Base-by-base conservation (phyloP, 169 alveolate species). In the Babesia divergens region DNA sequence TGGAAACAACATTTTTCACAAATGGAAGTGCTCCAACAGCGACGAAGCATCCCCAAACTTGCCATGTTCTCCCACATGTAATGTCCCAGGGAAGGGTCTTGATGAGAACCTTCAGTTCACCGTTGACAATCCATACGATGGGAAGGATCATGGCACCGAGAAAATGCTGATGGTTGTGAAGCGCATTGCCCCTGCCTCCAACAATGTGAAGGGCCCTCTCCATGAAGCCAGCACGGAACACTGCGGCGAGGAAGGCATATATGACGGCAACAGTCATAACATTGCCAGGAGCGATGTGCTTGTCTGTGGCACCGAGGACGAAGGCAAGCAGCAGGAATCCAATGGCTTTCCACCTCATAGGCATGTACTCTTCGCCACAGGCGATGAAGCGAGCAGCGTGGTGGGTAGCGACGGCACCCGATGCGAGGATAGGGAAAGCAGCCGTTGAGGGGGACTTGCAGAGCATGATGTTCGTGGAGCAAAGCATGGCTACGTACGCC, bases 331-430 rank as follows among this genome's bases (percentile, higher is more conserved):
- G 75, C 65, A 94, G 82, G 68, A 92, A 65, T 0, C 90, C 91
- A 28, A 94, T 89, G 29, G 97, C 92, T 65, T 89, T 90, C 95
- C 96, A 92, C 29, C 97, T 81, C 86, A 93, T 75, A 4, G 95
- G 95, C 94, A 93, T 85, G 84, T 94, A 93, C 52, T 92, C 95
- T 69, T 94, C 96, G 34, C 96, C 97, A 56, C 97, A 94, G 35
- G 95, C 96, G 69, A 94, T 82, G 66, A 93, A 94, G 50, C 97
- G 91, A 56, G 95, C 92, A 31, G 94, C 93, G 72, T 94, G 97
- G 67, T 94, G 97, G 51, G 93, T 90, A 22, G 93, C 96, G n/a
- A 94, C 97, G 3, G 97, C 95, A 55, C 94, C 94, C 47, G 97
- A 85, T 35, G 94, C 96, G 14, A 93, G 88, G 46, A 91, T 93